Base-by-base conservation (phyloP, 192 early-diverging fungal genomes). In the Funneliformis geosporum region DNA sequence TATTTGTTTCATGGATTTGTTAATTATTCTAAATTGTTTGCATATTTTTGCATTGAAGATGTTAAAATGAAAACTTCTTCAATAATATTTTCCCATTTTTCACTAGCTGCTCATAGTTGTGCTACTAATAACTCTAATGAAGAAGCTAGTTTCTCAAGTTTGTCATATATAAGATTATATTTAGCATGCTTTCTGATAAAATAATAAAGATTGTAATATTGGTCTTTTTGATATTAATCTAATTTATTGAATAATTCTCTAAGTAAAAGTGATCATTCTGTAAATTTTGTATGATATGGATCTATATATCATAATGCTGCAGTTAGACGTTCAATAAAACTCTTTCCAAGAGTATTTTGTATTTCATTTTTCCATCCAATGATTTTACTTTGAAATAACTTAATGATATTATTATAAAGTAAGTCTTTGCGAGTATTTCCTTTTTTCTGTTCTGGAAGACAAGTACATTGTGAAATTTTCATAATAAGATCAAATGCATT, bases 21-120 rank as follows among this genome's bases (percentile, higher is more conserved):
- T 62, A 23, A 62, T 62, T 23, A 5, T 27, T 62, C 61, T 62
- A 62, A 62, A 23, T 62, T 62, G 6, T 62, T 62, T 62, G 61
- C 10, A 62, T 62, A 62, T 62, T 62, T 62, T 62, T 25, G n/a
- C 61, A 62, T 28, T 62, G n/a, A 62, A 62, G n/a, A 28, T 62
- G 27, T 23, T 7, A 62, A 62, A 11, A 62, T 62, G 27, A 62
- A 62, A 27, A 62, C 61, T 27, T 62, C 27, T 27, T 62, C 27
- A 62, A 62, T 62, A 28, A 62, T 62, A 27, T 10, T 25, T 27
- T n/a, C 5, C 5, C 61, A 62, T 28, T 6, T 62, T 27, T 62
- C 61, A 62, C 27, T 62, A 27, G 61, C n/a, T 62, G 16, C 21
- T 7, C 9, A 62, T 62, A n/a, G 60, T 23, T 62, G 23, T 62